phyloP scores from a whole-genome alignment of 192 early-diverging fungal genomes.

The Chytriomyces confervae region DNA sequence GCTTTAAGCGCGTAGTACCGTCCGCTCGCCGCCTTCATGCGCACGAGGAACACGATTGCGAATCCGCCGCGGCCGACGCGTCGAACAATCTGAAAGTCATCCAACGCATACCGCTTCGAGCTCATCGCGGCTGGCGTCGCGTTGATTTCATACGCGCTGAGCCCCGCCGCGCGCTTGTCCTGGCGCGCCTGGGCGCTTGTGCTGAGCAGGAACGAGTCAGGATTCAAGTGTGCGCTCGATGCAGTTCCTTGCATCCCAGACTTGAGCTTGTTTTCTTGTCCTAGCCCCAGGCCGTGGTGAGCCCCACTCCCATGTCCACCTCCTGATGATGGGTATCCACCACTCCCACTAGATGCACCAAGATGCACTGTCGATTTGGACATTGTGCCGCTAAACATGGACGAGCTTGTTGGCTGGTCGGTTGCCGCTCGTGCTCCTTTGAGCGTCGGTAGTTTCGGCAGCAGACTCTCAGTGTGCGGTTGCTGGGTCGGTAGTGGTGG shows the following conservation, averaged over 20 bases:
- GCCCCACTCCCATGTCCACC: no score
- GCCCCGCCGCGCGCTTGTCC: slow-evolving; percentile 37
- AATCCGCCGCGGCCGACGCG: slow-evolving; percentile 62
- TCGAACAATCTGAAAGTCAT: slow-evolving; percentile 57
- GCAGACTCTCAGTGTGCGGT: not conserved
- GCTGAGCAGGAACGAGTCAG: not conserved
- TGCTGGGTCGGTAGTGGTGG: not conserved
- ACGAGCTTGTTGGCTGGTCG: slow-evolving; percentile 2
- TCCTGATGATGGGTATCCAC: no score
- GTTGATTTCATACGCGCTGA: slow-evolving; percentile 56
- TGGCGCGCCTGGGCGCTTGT: not conserved
- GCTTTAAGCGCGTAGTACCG: slow-evolving; percentile 63
- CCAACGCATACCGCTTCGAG: slow-evolving; percentile 41
- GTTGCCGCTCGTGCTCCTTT: not conserved
- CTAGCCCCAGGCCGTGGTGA: no score
- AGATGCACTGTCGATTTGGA: not conserved
- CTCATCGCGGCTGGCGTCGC: slow-evolving; percentile 24
- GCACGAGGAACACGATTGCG: slow-evolving; percentile 58
- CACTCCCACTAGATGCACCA: not conserved
- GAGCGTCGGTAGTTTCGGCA: no score
- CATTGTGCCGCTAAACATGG: not conserved
- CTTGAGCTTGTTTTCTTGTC: not conserved
- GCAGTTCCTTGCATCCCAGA: not conserved
- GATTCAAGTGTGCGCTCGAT: not conserved
- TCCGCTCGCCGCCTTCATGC: slow-evolving; percentile 49